Evolutionary conservation across 306 rosid species (phyloP), one percentile per base, ranked within the genome.

Genomic region (Cucurbita pepo): DNA sequence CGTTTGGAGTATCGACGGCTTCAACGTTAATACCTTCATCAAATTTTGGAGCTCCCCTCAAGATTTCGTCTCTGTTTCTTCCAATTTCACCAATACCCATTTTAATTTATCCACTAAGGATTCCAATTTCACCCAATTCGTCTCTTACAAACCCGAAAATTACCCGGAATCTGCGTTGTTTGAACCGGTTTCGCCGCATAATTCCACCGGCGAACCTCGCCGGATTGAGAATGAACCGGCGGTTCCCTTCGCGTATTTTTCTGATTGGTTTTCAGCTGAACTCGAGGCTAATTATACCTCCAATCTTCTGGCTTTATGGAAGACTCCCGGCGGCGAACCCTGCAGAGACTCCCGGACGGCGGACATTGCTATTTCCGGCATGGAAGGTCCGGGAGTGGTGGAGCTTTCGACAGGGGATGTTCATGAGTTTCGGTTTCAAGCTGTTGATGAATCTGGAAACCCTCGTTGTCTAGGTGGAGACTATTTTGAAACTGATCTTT

Each of bases 401-500:
- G 80, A 83, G 76, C 81, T 92, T 40, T 85, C 86, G 0, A 88
- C 96, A n/a, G 97, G 92, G 15, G 91, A 86, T 51, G 73, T 83
- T 43, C 93, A 90, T 56, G 92, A 92, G 71, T 83, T 90, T 79
- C 53, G 41, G 71, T 92, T 92, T 69, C 89, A 80, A 47, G 86
- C 97, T 7, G 50, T 90, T 76, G 92, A 90, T 79, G 91, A 88
- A 79, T 75, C 38, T 14, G 89, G 89, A 38, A 84, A 77, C 14
- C 87, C 89, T 74, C 84, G 91, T 14, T 92, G 97, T 83, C 83
- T 85, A 41, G 97, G 97, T 22, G 97, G 97, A 70, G 97, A 92
- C 79, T 92, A 81, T 83, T 92, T 92, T 54, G 97, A 92, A 82
- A 85, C 91, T 38, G 92, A 92, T 84, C 95, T 92, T 64, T 82